phyloP scores from a whole-genome alignment of 352 stramenopile genomes.

The Phytophthora meadii region DNA sequence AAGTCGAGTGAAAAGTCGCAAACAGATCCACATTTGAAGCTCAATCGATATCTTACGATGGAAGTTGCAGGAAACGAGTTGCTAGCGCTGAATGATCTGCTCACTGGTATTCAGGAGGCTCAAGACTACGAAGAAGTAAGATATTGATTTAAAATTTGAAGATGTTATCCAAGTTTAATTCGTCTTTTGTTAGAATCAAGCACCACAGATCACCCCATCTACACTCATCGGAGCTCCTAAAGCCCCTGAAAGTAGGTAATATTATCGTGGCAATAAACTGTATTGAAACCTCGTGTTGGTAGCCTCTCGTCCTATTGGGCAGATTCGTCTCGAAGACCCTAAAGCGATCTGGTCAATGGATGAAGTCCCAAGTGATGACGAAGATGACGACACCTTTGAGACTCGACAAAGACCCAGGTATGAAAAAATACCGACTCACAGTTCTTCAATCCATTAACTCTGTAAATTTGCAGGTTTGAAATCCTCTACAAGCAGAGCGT shows the following conservation, averaged over 20 bases:
- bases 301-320: constrained; percentile 74
- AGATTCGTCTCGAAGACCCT: constrained; percentile 64
- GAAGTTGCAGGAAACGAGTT: constrained; percentile 41
- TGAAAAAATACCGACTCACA: constrained; percentile 21
- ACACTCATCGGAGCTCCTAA: constrained; percentile 35
- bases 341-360: constrained; percentile 80
- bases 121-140: constrained; percentile 36
- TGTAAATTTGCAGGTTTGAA: constrained; percentile 57
- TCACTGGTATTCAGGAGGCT: constrained; percentile 30
- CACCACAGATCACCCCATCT: constrained; percentile 28
- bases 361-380: constrained; percentile 77
- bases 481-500: constrained; percentile 89
- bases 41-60: constrained; percentile 21
- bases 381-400: constrained; percentile 74
- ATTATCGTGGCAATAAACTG: background rate
- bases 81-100: constrained; percentile 43
- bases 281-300: background rate
- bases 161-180: background rate
- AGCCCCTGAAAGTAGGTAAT: constrained; percentile 39
- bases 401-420: constrained; percentile 61
- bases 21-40: background rate
- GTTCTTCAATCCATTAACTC: background rate
- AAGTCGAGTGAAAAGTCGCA: constrained; percentile 35
- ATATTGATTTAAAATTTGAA: background rate
- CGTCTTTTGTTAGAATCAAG: constrained; percentile 15